Evolutionary conservation across 257 asterid species (phyloP), one percentile per base, ranked within the genome.

Genomic region (Fraxinus cuspidata): DNA sequence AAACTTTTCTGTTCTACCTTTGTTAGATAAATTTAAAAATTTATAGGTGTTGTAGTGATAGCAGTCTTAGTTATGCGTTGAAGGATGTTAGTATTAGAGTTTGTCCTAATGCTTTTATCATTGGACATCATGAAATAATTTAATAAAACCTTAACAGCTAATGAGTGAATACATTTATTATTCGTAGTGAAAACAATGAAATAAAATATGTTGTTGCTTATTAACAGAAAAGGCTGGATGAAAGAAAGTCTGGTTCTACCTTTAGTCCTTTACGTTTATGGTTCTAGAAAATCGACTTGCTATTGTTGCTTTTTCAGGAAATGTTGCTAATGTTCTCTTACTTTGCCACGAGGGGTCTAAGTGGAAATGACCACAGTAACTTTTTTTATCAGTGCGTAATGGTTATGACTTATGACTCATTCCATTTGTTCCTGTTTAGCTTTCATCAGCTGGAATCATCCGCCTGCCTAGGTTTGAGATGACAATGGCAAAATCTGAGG

Each of bases 391-490:
- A 73, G 53, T 44, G 64, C 68, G 19, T 77, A 65, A 73, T 77
- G 74, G 58, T 66, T 80, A 37, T 81, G 78, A 81, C 53, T 42
- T 74, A 67, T 79, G 25, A 21, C 66, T 58, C 66, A 71, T 77
- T 40, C 37, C 32, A 40, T 67, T 67, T 84, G 81, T 81, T 77
- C 77, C 53, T 81, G 73, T 71, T 78, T 42, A 95, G 99, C 84
- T 95, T 79, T 95, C 98, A 79, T 91, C 98, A 28, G 93, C 89
- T 35, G 98, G 98, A 83, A 88, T 87, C 75, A 85, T 93, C 81
- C 92, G 92, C 71, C 85, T 93, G 85, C 99, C 98, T 37, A 89
- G 84, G 88, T 95, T 95, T 80, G 98, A 93, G 83, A 92, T 95
- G 97, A 87, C 78, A 77, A 86, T 95, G 93, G 90, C 92, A 82